phyloP scores from a whole-genome alignment of 805 yeast species.

The Sugiyamaella qingdaonensis region DNA sequence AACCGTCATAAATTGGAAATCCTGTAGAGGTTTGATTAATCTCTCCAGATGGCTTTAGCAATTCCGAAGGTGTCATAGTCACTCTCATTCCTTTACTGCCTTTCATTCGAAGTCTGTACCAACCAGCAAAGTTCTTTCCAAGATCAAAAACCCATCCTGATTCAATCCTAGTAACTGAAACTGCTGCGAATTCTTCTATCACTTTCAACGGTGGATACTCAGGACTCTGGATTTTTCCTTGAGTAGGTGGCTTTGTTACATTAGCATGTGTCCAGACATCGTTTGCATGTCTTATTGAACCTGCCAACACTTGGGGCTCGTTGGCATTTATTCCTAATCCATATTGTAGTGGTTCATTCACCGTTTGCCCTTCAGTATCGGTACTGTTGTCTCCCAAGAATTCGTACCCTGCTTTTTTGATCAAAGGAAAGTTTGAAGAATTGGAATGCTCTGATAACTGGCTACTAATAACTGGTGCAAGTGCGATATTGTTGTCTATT shows the following conservation, averaged over 20 bases:
- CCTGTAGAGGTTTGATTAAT: constrained; percentile 21
- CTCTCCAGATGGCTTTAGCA: constrained; percentile 25
- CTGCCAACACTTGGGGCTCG: constrained; percentile 16
- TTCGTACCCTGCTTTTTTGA: no score
- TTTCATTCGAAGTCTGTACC: constrained; percentile 14
- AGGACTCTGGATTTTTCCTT: constrained; percentile 8
- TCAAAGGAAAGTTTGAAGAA: no score
- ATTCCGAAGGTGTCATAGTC: constrained; percentile 23
- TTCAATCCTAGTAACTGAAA: constrained; percentile 15
- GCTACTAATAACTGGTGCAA: no score
- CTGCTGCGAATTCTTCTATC: constrained; percentile 19
- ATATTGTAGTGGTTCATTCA: no score
- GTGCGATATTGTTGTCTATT: no score
- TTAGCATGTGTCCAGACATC: not conserved
- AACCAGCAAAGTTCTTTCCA: constrained; percentile 27
- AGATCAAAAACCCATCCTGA: constrained; percentile 26
- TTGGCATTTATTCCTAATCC: no score
- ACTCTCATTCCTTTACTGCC: constrained; percentile 20
- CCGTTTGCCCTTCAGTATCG: no score
- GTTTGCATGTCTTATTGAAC: not conserved
- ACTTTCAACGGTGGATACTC: constrained; percentile 17
- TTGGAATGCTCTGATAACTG: no score
- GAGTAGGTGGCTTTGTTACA: not conserved
- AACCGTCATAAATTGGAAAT: constrained; percentile 24
- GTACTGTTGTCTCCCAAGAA: no score